Base-by-base conservation (phyloP, 2,329 filamentous ascomycete species). In the Xylariaceae sp. region DNA sequence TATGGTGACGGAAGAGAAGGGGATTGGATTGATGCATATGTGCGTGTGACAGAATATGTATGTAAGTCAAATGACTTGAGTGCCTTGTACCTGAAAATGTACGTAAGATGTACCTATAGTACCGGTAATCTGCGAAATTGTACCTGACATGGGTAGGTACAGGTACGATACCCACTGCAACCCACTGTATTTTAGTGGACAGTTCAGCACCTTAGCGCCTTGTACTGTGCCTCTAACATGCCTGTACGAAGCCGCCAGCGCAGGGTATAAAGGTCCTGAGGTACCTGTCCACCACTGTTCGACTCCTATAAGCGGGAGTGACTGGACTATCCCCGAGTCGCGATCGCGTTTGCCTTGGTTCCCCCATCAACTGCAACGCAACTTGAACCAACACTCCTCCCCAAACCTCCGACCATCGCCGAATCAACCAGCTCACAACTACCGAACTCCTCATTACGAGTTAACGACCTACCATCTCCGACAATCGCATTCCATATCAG, bases 321-420 rank as follows among this genome's bases (percentile, higher is more conserved):
- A 34, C 59, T 18, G 23, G 23, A 30, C 23, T 61, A 59, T 56
- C 34, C 62, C 61, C 52, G 57, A 64, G 62, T 62, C 64, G 64
- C 64, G 64, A 66, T 64, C 64, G 64, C 64, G 64, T 64, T 57
- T 57, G 34, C 55, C 34, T 45, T 30, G 55, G 4, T 51, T 17
- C 56, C 48, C 52, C 56, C 18, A 30, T 57, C 51, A 53, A 51
- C 59, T 60, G 53, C 63, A 62, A 50, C 59, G 62, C 53, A 63
- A 60, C 50, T 60, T 50, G 52, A 54, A 57, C 34, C 55, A 34
- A 62, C 64, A 53, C 57, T 55, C 42, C 42, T 34, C 23, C 51
- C 53, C 23, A 52, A 57, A 57, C 54, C 53, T 42, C 45, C 52
- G 57, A 58, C 44, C 57, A 55, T 60, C 53, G 60, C 56, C 61